These are phyloP conservation scores for Parmelia sp. DNA, from an alignment of 495 filamentous ascomycete species.

Conservation along the genomic window DNA sequence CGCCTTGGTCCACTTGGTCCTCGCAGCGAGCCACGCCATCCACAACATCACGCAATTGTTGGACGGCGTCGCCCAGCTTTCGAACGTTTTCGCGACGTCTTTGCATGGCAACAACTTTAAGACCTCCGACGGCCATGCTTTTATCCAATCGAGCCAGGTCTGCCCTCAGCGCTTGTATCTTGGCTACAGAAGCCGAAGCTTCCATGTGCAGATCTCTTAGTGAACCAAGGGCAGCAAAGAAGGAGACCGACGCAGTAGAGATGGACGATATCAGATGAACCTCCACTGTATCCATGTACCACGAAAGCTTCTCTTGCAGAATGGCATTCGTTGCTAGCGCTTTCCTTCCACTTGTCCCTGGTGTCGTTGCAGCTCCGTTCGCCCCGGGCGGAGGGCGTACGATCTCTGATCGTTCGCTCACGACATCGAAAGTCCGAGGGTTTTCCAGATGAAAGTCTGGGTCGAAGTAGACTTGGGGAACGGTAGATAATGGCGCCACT, in stretches of 20 bases:
- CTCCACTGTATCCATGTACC: conserved; percentile 99
- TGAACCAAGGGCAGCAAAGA: conserved; percentile 92
- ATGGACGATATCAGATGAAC: conserved; percentile 96
- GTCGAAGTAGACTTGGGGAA: conserved; percentile 90
- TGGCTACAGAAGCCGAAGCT: conserved; percentile 81
- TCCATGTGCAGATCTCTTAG: conserved; percentile 86
- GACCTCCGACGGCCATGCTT: conserved; percentile 78
- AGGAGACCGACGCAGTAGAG: conserved; percentile 87
- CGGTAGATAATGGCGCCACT: conserved; percentile 81
- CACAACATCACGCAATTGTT: conserved; percentile 73
- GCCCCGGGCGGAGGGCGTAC: conserved; percentile 56
- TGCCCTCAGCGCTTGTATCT: conserved; percentile 72
- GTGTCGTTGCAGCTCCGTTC: conserved; percentile 58
- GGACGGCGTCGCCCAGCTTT: conserved; percentile 72
- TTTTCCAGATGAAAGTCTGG: conserved; percentile 95
- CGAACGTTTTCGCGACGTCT: conserved; percentile 77
- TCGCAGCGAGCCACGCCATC: conserved; percentile 72
- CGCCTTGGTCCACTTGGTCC: conserved; percentile 68
- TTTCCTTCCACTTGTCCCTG: conserved; percentile 56
- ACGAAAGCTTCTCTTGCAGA: conserved; percentile 96
- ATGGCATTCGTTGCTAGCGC: conserved; percentile 95
- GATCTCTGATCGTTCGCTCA: conserved; percentile 92
- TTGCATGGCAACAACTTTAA: conserved; percentile 79
- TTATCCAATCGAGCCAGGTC: conserved; percentile 75
- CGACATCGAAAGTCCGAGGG: conserved; percentile 90